Evolutionary conservation across 352 stramenopile genomes (phyloP).

Genomic region (Pseudoperonospora humuli): DNA sequence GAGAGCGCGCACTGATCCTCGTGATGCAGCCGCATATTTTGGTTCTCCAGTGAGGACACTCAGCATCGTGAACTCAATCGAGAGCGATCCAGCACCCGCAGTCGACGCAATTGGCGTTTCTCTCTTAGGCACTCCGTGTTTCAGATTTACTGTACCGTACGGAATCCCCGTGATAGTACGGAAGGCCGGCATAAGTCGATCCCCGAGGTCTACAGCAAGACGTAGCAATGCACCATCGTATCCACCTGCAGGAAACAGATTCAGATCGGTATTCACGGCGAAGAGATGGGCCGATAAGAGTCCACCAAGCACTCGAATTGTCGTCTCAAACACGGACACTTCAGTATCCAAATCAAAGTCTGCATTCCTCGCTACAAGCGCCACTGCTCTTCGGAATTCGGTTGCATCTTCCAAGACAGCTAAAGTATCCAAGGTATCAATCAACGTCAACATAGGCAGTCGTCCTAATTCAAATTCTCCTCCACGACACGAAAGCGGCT

Average conservation of each 20-base stretch:
- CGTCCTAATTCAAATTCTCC: conserved; percentile 72
- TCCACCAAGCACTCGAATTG: conserved; percentile 87
- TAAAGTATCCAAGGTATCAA: conserved; percentile 88
- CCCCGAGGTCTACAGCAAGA: conserved; percentile 92
- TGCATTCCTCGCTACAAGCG: conserved; percentile 43
- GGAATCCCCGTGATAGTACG: conserved; percentile 93
- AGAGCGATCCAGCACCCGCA: conserved; percentile 92
- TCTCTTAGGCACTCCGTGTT: conserved; percentile 73
- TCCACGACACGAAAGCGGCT: conserved; percentile 60
- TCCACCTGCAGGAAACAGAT: conserved; percentile 42
- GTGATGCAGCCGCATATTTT: conserved; percentile 60
- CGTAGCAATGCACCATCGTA: conserved; percentile 91
- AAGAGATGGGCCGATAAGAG: conserved; percentile 88
- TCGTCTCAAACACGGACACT: conserved; percentile 92
- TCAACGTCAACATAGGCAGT: conserved; percentile 83
- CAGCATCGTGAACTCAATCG: conserved; percentile 96
- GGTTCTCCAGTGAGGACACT: conserved; percentile 71
- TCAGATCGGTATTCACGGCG: conserved; percentile 43
- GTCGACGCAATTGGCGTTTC: conserved; percentile 95
- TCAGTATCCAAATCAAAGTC: conserved; percentile 83
- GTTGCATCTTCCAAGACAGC: conserved; percentile 70
- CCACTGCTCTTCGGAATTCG: conserved; percentile 68
- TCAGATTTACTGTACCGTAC: conserved; percentile 96
- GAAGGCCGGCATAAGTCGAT: conserved; percentile 95
- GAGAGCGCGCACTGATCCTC: conserved; percentile 62